Evolutionary conservation across 352 stramenopile genomes (phyloP).

Genomic region (Aphanomyces cochlioides): DNA sequence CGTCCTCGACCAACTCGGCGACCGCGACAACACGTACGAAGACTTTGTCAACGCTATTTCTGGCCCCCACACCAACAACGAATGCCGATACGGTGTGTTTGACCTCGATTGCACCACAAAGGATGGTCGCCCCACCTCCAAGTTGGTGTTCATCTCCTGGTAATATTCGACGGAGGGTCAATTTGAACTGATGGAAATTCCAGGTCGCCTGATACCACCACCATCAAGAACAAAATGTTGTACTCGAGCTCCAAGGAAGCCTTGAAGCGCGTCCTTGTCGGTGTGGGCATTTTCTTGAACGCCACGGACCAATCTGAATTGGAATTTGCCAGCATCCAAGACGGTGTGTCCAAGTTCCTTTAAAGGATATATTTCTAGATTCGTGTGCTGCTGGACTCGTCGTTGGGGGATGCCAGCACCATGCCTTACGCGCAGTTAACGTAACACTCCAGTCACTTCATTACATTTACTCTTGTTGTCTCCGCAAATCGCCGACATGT

Average conservation of each 20-base stretch:
- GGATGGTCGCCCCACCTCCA: conserved; percentile 84
- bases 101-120: conserved; percentile 87
- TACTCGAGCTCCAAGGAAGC: conserved; percentile 94
- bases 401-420: not conserved
- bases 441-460: not conserved
- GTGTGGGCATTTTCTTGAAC: conserved; percentile 94
- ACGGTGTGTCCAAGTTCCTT: conserved; percentile 85
- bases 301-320: conserved; percentile 90
- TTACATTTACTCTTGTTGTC: not conserved
- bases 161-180: conserved; percentile 31
- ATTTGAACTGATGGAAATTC: not conserved
- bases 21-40: conserved; percentile 74
- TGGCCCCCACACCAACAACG: conserved; percentile 57
- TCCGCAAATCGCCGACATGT: no score
- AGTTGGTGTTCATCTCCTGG: conserved; percentile 91
- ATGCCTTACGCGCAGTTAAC: conserved; percentile 7
- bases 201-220: conserved; percentile 89
- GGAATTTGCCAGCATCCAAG: conserved; percentile 68
- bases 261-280: conserved; percentile 91
- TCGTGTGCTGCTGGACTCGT: conserved; percentile 8
- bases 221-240: conserved; percentile 94
- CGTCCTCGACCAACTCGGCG: conserved; percentile 86
- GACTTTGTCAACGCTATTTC: conserved; percentile 56
- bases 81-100: conserved; percentile 87
- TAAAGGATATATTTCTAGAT: conserved; percentile 44